These are phyloP conservation scores for Kuraishia borneana DNA, from an alignment of 805 yeast species.

Conservation along the genomic window DNA sequence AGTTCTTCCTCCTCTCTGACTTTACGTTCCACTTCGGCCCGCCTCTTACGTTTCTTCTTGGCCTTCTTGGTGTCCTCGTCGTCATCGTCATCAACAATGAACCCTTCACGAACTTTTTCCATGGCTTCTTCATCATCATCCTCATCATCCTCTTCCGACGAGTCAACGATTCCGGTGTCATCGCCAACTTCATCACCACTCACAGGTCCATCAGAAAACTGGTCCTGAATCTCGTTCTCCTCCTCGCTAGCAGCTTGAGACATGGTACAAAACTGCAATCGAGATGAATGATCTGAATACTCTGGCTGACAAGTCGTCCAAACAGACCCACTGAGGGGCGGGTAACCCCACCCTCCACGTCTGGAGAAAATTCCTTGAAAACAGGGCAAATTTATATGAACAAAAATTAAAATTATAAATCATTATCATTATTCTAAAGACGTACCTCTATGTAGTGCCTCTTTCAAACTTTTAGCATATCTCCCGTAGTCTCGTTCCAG, in stretches of 20 bases:
- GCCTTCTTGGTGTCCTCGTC: conserved; percentile 19
- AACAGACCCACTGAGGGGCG: not conserved
- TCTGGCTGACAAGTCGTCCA: too few species aligned
- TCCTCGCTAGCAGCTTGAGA: conserved; percentile 20
- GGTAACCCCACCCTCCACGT: not conserved
- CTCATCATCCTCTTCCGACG: conserved; percentile 79
- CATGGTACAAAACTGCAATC: conserved; percentile 13
- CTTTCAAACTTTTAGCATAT: conserved; percentile 10
- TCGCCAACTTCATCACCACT: conserved; percentile 6
- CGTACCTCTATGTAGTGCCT: conserved; percentile 12
- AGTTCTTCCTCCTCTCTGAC: conserved; percentile 44
- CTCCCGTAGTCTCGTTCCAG: conserved; percentile 45
- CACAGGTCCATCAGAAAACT: conserved; percentile 12
- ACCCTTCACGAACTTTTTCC: conserved; percentile 75
- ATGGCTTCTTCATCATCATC: conserved; percentile 90
- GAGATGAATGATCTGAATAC: too few species aligned
- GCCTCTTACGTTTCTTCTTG: conserved; percentile 29
- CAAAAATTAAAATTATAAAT: not conserved
- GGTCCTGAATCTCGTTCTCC: conserved; percentile 26
- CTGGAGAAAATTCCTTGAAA: not conserved
- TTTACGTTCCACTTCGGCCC: conserved; percentile 11
- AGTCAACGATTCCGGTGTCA: conserved; percentile 38
- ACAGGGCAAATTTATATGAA: not conserved
- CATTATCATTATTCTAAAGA: conserved; percentile 5
- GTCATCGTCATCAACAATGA: conserved; percentile 88